phyloP scores from a whole-genome alignment of 1,139 yeast species.

The Arxiozyma slooffiae region DNA sequence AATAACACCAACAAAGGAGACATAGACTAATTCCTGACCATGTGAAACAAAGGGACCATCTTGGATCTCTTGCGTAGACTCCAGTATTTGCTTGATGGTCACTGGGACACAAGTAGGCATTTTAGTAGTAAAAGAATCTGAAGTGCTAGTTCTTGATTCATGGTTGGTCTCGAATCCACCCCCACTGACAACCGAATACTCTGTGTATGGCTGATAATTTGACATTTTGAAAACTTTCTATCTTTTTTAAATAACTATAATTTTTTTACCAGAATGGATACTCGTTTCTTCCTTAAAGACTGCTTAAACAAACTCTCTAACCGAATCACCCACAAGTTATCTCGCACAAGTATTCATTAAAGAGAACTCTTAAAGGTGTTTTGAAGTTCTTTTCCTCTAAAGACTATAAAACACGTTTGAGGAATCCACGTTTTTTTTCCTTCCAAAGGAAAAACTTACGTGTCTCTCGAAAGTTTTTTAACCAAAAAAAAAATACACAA shows the following conservation, averaged over 20 bases:
- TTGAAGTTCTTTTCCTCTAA: too few species aligned
- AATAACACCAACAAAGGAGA: conserved; percentile 57
- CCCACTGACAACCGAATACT: conserved; percentile 25
- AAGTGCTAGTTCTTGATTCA: conserved; percentile 24
- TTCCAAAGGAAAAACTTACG: background rate
- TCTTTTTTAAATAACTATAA: too few species aligned
- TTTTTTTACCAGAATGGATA: too few species aligned
- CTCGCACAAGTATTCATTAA: too few species aligned
- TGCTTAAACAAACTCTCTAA: too few species aligned
- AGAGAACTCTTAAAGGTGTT: too few species aligned
- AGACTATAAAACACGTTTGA: too few species aligned
- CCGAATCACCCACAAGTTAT: too few species aligned
- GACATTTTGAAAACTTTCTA: background rate
- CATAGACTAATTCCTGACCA: conserved; percentile 51
- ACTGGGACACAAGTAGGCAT: conserved; percentile 56
- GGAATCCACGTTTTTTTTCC: too few species aligned
- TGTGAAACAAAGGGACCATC: conserved; percentile 69
- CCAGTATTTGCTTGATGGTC: conserved; percentile 68
- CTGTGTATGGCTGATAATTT: conserved; percentile 29
- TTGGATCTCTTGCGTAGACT: conserved; percentile 54
- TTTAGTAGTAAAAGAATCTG: conserved; percentile 23
- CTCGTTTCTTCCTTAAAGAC: background rate
- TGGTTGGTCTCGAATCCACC: conserved; percentile 24
- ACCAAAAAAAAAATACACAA: background rate
- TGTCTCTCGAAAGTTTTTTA: background rate